phyloP scores from a whole-genome alignment of 805 yeast species.

The Yamadazyma phyllophila region DNA sequence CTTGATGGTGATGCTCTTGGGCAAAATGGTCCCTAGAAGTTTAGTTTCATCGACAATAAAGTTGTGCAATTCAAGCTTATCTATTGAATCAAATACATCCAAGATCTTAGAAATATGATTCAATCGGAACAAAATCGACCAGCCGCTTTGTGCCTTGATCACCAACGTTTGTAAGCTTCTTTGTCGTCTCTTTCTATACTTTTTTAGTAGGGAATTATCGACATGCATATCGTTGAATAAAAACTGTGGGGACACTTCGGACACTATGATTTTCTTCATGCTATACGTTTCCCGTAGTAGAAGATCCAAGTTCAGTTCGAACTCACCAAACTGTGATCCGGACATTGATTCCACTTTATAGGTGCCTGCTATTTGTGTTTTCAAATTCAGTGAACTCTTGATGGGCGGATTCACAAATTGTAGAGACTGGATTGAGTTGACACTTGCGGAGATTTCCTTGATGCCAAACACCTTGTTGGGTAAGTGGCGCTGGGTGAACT shows the following conservation, averaged over 20 bases:
- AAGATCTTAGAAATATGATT: conserved; percentile 47
- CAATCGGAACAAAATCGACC: conserved; percentile 50
- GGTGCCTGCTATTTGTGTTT: conserved; percentile 35
- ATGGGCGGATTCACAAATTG: conserved; percentile 36
- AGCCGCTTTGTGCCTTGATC: conserved; percentile 45
- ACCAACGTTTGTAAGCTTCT: conserved; percentile 32
- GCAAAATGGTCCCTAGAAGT: conserved; percentile 19
- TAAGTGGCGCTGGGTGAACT: conserved; percentile 34
- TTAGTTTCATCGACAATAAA: conserved; percentile 47
- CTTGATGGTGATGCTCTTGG: conserved; percentile 12
- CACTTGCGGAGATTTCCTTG: conserved; percentile 27
- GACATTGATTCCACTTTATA: conserved; percentile 28
- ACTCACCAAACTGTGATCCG: conserved; percentile 22
- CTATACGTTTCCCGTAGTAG: conserved; percentile 49
- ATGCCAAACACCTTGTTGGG: conserved; percentile 22
- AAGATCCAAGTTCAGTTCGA: conserved; percentile 20
- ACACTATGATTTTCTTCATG: conserved; percentile 36
- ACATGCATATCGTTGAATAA: conserved; percentile 25
- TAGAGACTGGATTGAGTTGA: conserved; percentile 29
- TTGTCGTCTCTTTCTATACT: conserved; percentile 9
- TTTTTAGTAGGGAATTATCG: conserved; percentile 4
- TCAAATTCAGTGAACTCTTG: conserved; percentile 18
- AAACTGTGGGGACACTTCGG: conserved; percentile 52
- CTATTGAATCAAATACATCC: conserved; percentile 36
- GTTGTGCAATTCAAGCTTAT: conserved; percentile 43